These are phyloP conservation scores for Aspergillus wentii DNA, from an alignment of 495 filamentous ascomycete species.

Conservation along the genomic window DNA sequence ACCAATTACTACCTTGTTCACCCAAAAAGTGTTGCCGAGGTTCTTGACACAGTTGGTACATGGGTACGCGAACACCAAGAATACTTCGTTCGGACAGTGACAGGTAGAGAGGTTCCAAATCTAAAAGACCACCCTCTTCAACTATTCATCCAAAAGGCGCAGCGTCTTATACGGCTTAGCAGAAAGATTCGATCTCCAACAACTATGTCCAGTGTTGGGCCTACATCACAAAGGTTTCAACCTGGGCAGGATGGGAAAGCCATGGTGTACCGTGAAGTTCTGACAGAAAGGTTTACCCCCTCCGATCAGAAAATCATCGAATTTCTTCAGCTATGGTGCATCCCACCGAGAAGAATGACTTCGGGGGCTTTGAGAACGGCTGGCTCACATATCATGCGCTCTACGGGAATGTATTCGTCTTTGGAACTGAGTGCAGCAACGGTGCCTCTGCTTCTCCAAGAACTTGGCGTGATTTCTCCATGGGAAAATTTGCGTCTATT, in stretches of 20 bases:
- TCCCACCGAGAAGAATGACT: slow-evolving; percentile 45
- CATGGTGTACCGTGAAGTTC: slow-evolving; percentile 36
- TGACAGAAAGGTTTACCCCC: slow-evolving; percentile 27
- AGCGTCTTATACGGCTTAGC: slow-evolving; percentile 59
- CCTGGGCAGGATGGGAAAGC: slow-evolving; percentile 27
- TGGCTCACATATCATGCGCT: slow-evolving; percentile 67
- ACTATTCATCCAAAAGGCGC: slow-evolving; percentile 62
- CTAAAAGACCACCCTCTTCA: slow-evolving; percentile 37
- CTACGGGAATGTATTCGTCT: slow-evolving; percentile 62
- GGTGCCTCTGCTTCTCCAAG: slow-evolving; percentile 72
- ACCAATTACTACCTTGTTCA: slow-evolving; percentile 42
- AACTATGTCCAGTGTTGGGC: slow-evolving; percentile 47
- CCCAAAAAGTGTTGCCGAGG: slow-evolving; percentile 37
- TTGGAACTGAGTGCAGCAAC: slow-evolving; percentile 48
- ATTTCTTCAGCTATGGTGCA: slow-evolving; percentile 61
- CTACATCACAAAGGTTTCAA: slow-evolving; percentile 34
- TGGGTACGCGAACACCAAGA: slow-evolving; percentile 61
- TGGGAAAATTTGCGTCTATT: slow-evolving; percentile 74
- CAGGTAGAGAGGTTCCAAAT: slow-evolving; percentile 10
- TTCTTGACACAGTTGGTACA: slow-evolving; percentile 40
- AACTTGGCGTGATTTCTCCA: slow-evolving; percentile 74
- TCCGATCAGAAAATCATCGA: slow-evolving; percentile 57
- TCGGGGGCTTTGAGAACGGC: slow-evolving; percentile 52
- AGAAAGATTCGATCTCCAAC: slow-evolving; percentile 59
- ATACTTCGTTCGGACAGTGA: slow-evolving; percentile 23